A percentile compares a stretch with the other conserved stretches of the same genome.
Conservation (phyloP, 768 basidiomycete genomes). For the Crucibulum laeve region DNA sequence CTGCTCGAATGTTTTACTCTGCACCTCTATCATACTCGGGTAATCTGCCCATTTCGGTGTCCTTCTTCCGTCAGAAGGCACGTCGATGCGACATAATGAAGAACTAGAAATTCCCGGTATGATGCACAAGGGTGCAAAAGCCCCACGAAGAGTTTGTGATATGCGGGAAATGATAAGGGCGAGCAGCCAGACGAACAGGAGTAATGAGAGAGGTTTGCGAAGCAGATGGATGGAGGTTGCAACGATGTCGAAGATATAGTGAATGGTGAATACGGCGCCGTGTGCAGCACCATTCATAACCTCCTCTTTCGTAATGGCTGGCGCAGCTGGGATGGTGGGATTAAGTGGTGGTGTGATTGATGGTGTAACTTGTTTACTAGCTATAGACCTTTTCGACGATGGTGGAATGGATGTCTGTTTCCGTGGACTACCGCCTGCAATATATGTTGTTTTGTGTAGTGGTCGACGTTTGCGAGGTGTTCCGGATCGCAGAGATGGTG, state of each 20-base stretch:
- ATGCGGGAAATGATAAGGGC: constrained; percentile 37
- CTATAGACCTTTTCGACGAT: not conserved
- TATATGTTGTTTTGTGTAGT: constrained; percentile 14
- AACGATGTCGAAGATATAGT: constrained; percentile 47
- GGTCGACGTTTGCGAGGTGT: constrained; percentile 25
- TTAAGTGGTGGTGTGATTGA: not conserved
- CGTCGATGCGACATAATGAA: constrained; percentile 32
- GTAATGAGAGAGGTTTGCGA: constrained; percentile 49
- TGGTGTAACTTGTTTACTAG: not conserved
- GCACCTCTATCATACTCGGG: constrained; percentile 53
- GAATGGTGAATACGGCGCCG: constrained; percentile 20
- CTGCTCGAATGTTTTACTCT: constrained; percentile 59
- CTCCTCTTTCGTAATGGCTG: constrained; percentile 18
- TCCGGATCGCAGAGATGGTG: constrained; percentile 4
- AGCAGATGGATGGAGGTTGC: constrained; percentile 43
- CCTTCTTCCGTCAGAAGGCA: constrained; percentile 4
- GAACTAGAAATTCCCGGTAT: constrained; percentile 54
- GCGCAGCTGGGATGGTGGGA: not conserved
- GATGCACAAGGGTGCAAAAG: constrained; percentile 55
- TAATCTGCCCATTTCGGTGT: constrained; percentile 53
- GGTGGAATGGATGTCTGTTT: constrained; percentile 9
- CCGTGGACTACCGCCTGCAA: constrained; percentile 13
- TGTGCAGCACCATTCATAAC: constrained; percentile 24
- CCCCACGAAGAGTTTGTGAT: constrained; percentile 36
- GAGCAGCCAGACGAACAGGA: constrained; percentile 50